Base-by-base conservation (phyloP, 2,329 filamentous ascomycete species). In the Bipolaris sorokiniana region DNA sequence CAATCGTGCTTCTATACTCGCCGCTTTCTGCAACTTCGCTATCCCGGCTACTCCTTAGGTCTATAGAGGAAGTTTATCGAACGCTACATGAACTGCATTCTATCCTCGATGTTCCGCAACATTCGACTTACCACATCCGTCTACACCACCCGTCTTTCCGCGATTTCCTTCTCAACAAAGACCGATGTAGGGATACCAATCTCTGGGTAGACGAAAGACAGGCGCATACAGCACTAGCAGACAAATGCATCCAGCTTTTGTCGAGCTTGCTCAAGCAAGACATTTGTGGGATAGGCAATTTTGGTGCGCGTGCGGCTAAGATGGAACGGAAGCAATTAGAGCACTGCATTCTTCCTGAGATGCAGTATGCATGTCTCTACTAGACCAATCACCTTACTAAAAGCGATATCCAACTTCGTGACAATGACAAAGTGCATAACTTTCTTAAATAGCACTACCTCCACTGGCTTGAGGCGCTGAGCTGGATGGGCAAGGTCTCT, bases 151-250 rank as follows among this genome's bases (percentile, higher is more conserved):
- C 62, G 11, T 73, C 67, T 5, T 73, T 72, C 49, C 61, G 64
- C 34, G 67, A 73, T 9, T 73, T 73, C 51, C 63, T 72, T 16
- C 20, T 70, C 33, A 46, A 63, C 36, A 51, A 37, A 1, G 28
- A 68, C 7, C 67, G 62, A 61, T 56, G 64, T 9, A 62, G 53
- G n/a, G 65, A 70, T 16, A 56, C 45, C 45, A 31, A 10, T 26
- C 15, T 80, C 59, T 10, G 37, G 16, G 11, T 18, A 11, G 16
- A 40, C 18, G 10, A 40, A 18, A 40, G 11, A 5, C 37, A 20
- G 18, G 18, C 18, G 37, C 23, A 26, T 26, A 26, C 3, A 23
- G 23, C 23, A 23, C 23, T 23, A 23, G 6, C 23, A 23, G 23
- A 23, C 1, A 23, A 23, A 23, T 23, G 23, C 5, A 23, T 23